Evolutionary conservation across 495 filamentous ascomycete species (phyloP).

Genomic region (Aspergillus sparsus): DNA sequence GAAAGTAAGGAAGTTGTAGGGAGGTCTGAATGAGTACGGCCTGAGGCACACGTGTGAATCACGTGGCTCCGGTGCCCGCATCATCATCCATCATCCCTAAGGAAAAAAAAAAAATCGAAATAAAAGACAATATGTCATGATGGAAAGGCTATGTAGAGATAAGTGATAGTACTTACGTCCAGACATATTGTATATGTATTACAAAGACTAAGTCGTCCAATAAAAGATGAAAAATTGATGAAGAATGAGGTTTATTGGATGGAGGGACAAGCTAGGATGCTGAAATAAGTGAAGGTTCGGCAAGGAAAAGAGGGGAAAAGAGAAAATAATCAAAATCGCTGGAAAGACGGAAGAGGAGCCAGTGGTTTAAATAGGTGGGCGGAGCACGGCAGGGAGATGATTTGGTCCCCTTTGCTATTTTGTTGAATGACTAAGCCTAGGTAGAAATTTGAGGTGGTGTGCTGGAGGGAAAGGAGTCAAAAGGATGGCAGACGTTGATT

Average conservation of each 20-base stretch:
- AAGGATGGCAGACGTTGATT: constrained; percentile 42
- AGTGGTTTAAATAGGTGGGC: constrained; percentile 40
- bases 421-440: constrained; percentile 34
- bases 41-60: too few species aligned
- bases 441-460: background rate
- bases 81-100: too few species aligned
- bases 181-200: constrained; percentile 70
- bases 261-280: constrained; percentile 23
- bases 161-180: constrained; percentile 73
- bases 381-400: constrained; percentile 31
- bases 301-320: constrained; percentile 29
- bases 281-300: constrained; percentile 16
- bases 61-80: too few species aligned
- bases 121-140: constrained; percentile 11
- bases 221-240: constrained; percentile 35
- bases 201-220: constrained; percentile 23
- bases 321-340: constrained; percentile 16
- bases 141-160: background rate
- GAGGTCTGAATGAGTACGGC: too few species aligned
- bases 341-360: constrained; percentile 21
- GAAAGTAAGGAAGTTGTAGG: too few species aligned
- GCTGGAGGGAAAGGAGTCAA: constrained; percentile 24
- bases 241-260: constrained; percentile 20
- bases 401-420: constrained; percentile 15
- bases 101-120: background rate